A percentile compares a stretch with the other conserved stretches of the same genome.
These are phyloP conservation scores for Tephrocybe sp. DNA, from an alignment of 768 basidiomycete genomes.

Conservation along the genomic window DNA sequence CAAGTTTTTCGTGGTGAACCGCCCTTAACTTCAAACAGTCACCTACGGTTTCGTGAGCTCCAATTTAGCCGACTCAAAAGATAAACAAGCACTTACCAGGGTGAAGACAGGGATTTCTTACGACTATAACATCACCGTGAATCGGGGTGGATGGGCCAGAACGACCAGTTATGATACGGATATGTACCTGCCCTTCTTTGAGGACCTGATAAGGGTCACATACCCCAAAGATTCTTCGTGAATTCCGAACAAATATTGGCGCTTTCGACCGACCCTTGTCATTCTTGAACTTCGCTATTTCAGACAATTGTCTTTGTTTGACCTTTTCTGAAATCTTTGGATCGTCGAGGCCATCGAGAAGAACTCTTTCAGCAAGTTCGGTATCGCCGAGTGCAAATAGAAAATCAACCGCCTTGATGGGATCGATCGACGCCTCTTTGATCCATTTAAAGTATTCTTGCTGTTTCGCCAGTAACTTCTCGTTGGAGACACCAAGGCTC, in stretches of 20 bases:
- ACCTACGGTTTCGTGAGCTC: slow-evolving; percentile 29
- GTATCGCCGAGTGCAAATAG: slow-evolving; percentile 49
- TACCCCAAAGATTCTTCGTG: slow-evolving; percentile 61
- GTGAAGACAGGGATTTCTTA: slow-evolving; percentile 68
- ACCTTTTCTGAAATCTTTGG: slow-evolving; percentile 39
- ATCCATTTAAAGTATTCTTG: slow-evolving; percentile 61
- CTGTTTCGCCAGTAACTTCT: slow-evolving; percentile 54
- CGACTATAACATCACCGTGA: slow-evolving; percentile 60
- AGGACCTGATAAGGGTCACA: slow-evolving; percentile 65
- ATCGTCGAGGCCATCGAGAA: slow-evolving; percentile 54
- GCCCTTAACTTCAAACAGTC: slow-evolving; percentile 66
- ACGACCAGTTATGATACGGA: slow-evolving; percentile 50
- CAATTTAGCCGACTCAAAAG: neutral
- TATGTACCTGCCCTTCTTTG: slow-evolving; percentile 61
- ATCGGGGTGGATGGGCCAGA: slow-evolving; percentile 55
- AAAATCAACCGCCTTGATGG: slow-evolving; percentile 53
- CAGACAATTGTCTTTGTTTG: slow-evolving; percentile 41
- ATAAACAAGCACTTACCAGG: slow-evolving; percentile 46
- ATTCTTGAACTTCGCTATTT: slow-evolving; percentile 50
- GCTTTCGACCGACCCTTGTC: slow-evolving; percentile 50
- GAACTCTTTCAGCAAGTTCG: slow-evolving; percentile 46
- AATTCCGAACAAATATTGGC: slow-evolving; percentile 60
- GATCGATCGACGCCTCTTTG: slow-evolving; percentile 42
- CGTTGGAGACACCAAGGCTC: slow-evolving; percentile 57
- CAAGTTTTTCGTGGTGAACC: slow-evolving; percentile 44